These are phyloP conservation scores for Acidomyces sp. DNA, from an alignment of 495 filamentous ascomycete genomes.

Conservation along the genomic window DNA sequence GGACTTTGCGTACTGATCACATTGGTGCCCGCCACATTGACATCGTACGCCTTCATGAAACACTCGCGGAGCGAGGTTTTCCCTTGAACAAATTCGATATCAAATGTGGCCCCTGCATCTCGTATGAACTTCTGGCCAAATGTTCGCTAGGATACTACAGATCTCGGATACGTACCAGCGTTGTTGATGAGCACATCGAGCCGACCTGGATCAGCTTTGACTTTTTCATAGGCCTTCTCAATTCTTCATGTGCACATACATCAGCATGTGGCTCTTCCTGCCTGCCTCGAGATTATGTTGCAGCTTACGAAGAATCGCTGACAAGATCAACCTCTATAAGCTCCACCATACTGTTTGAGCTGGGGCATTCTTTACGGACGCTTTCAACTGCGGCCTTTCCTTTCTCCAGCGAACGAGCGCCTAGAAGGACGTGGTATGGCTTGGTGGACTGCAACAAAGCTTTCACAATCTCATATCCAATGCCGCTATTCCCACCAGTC, in stretches of 20 bases:
- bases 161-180: too few species aligned
- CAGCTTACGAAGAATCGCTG: constrained; percentile 23
- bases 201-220: constrained; percentile 20
- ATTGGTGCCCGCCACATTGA: constrained; percentile 29
- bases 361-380: constrained; percentile 19
- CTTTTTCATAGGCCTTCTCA: constrained; percentile 2
- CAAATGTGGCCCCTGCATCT: background rate
- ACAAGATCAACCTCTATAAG: constrained; percentile 21
- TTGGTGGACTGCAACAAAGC: background rate
- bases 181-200: constrained; percentile 27
- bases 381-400: constrained; percentile 20
- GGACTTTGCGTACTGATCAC: too few species aligned
- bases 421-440: constrained; percentile 26
- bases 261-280: too few species aligned
- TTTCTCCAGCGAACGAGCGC: constrained; percentile 24
- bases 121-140: too few species aligned
- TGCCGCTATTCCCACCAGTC: background rate
- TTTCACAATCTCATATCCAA: constrained; percentile 6
- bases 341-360: constrained; percentile 19
- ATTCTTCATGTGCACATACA: too few species aligned
- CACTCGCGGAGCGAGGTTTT: background rate
- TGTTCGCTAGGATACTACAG: too few species aligned
- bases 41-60: constrained; percentile 15
- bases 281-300: too few species aligned
- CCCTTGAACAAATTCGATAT: background rate